A percentile compares a stretch with the other conserved stretches of the same genome.
phyloP scores from a whole-genome alignment of 78 protist species.

The Dictyostelium citrinum region DNA sequence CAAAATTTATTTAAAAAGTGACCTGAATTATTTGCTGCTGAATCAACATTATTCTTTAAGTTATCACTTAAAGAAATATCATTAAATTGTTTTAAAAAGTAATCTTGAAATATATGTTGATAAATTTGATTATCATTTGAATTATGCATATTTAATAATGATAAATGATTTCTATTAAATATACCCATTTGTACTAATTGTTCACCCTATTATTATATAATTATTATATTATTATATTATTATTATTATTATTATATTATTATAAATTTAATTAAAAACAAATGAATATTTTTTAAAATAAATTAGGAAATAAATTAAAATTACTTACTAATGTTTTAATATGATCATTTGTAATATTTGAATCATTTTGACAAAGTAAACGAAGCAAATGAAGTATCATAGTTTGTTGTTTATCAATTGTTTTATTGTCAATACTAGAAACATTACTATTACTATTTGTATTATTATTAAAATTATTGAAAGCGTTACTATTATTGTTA shows the following conservation, averaged over 20 bases:
- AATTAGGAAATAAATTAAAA: no score
- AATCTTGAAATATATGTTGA: conserved; percentile 56
- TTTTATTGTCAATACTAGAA: not conserved
- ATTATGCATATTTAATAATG: conserved; percentile 10
- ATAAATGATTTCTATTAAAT: conserved; percentile 7
- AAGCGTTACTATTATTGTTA: not conserved
- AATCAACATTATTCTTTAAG: conserved; percentile 10
- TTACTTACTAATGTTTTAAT: conserved; percentile 14
- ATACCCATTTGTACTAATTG: conserved; percentile 50
- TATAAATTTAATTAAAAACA: not conserved
- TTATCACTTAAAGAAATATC: conserved; percentile 3
- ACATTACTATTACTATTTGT: not conserved
- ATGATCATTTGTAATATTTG: conserved; percentile 24
- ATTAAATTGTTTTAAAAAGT: conserved; percentile 8
- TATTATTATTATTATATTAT: not conserved
- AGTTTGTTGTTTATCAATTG: conserved; percentile 64
- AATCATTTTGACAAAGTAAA: conserved; percentile 32
- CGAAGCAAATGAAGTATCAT: conserved; percentile 47
- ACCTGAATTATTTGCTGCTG: not conserved
- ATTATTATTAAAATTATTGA: not conserved
- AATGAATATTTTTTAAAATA: not conserved
- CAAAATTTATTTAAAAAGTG: conserved; percentile 32
- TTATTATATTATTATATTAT: not conserved
- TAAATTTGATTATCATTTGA: conserved; percentile 36
- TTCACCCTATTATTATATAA: not conserved